Base-by-base conservation (phyloP, 2,329 filamentous ascomycete species). In the Metarhizium robertsii region DNA sequence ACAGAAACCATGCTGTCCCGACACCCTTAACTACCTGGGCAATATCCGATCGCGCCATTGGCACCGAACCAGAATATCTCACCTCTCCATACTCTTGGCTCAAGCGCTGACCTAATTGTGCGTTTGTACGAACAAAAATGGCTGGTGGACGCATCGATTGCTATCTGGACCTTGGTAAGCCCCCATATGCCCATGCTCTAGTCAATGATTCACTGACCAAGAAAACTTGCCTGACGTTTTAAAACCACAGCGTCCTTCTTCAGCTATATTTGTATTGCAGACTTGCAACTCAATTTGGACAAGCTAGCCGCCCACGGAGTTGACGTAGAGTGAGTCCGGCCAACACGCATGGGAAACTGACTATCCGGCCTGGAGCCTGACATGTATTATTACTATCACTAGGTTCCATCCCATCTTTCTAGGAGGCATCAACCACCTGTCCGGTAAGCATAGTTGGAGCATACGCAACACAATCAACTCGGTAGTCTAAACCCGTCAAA, bases 361-460 rank as follows among this genome's bases (percentile, higher is more conserved):
- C 32, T 3, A 11, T 34, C 2, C 29, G 47, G 42, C 43, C 20
- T 5, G 2, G 5, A 32, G 30, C 53, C 25, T 36, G 43, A 18
- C 3, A 48, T 58, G 40, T 56, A 30, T 7, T 34, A 7, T 34
- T 7, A 34, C 32, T 59, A 7, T 42, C n/a, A 16, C 11, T 16
- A 89, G 86, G 52, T 80, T 88, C 62, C 78, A 87, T 60, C 89
- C 89, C 14, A 77, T 91, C 53, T 85, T 92, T 64, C 75, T 92
- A 14, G 84, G 83, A 30, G 86, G 78, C 49, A 81, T 89, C 64
- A 87, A 85, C 65, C 73, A 75, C 40, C 76, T 73, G 20, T 79
- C 79, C 48, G 81, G 81, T 84, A 69, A 55, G 67, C 58, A 40
- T 16, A 16, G 13, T 11, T 11, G 38, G 38, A 16, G 8, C 38